These are phyloP conservation scores for Hyaloscypha finlandica DNA, from an alignment of 495 filamentous ascomycete species.

Conservation along the genomic window DNA sequence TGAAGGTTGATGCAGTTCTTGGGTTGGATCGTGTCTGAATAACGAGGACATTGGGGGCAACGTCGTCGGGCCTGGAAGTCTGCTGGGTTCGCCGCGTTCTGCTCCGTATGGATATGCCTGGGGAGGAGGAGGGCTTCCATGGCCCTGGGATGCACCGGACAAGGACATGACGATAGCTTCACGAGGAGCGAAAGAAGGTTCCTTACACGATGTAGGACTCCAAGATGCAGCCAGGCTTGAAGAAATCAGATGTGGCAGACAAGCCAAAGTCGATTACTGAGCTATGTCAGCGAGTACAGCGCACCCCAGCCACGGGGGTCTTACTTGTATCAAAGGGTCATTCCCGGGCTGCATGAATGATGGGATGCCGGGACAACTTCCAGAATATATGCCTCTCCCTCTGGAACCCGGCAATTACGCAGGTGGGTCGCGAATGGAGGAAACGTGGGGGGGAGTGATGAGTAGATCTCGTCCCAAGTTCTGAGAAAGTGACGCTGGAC, in stretches of 20 bases:
- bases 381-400: neutral
- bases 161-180: slow-evolving; percentile 13
- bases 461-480: neutral
- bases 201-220: neutral
- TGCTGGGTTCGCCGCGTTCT: slow-evolving; percentile 1
- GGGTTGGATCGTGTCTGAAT: slow-evolving; percentile 4
- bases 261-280: neutral
- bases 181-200: neutral
- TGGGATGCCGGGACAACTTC: neutral
- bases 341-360: slow-evolving; percentile 1
- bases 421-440: neutral
- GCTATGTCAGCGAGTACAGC: neutral
- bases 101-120: neutral
- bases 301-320: neutral
- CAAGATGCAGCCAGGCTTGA: neutral
- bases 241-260: neutral
- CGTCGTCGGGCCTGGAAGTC: neutral
- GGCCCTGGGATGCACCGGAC: neutral
- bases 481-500: neutral
- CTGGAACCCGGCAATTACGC: neutral
- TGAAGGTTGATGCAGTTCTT: neutral
- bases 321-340: neutral
- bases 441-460: neutral
- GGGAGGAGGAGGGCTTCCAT: neutral
- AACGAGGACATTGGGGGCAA: slow-evolving; percentile 23